Percentiles rank a stretch among this genome's conserved stretches.
Evolutionary conservation across 768 basidiomycete species (phyloP).

Genomic region (Dacryopinax primogenitus): DNA sequence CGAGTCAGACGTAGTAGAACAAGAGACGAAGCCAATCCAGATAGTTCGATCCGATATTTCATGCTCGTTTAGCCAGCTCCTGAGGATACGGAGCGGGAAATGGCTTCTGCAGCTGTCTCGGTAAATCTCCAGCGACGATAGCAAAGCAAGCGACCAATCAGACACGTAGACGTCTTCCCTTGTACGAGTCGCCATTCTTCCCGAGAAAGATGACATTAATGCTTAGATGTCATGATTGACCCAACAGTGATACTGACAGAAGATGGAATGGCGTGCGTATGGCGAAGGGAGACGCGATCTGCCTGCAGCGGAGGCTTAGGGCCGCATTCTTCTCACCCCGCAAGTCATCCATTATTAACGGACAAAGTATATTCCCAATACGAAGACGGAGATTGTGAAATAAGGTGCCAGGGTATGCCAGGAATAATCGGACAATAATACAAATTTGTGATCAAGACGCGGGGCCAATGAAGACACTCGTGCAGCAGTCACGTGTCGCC

Average conservation of each 20-base stretch:
- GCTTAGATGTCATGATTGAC: not conserved
- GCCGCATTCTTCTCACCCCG: not conserved
- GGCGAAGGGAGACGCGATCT: not conserved
- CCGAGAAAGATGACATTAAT: not conserved
- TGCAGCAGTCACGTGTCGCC: too few species aligned
- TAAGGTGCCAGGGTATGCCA: too few species aligned
- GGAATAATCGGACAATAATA: too few species aligned
- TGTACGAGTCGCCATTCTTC: constrained; percentile 10
- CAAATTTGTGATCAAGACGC: too few species aligned
- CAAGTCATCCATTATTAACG: too few species aligned
- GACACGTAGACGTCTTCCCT: too few species aligned
- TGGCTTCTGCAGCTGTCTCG: not conserved
- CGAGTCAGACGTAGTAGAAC: not conserved
- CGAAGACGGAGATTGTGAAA: too few species aligned
- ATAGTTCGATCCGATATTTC: not conserved
- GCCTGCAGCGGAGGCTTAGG: not conserved
- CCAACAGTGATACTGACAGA: not conserved
- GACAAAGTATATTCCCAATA: too few species aligned
- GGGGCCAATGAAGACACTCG: too few species aligned
- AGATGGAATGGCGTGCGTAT: not conserved
- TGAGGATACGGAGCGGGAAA: not conserved
- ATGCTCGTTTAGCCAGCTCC: not conserved
- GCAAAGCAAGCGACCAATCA: not conserved
- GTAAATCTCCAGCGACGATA: not conserved
- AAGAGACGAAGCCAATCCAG: not conserved